phyloP scores from a whole-genome alignment of 345 rosid species.

The Heritiera littoralis region DNA sequence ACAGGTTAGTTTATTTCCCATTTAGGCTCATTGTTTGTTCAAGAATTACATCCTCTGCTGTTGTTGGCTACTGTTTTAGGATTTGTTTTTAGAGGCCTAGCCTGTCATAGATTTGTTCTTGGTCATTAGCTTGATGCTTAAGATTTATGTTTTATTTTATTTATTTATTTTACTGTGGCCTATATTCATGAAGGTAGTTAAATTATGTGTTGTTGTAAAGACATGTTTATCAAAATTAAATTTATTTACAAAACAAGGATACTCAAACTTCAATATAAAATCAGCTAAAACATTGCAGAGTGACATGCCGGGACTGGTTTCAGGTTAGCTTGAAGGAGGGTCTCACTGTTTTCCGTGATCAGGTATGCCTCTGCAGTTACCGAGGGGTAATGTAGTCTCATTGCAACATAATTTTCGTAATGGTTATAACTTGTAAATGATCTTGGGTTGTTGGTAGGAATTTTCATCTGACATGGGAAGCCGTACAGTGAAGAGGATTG shows the following conservation, averaged over 20 bases:
- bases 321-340: conserved; percentile 99
- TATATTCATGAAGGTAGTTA: background rate
- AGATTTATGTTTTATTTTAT: background rate
- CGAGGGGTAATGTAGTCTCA: conserved; percentile 9
- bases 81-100: background rate
- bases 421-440: background rate
- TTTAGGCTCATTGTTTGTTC: conserved; percentile 2
- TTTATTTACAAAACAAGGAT: background rate
- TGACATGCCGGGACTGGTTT: conserved; percentile 99
- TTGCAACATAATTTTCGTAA: background rate
- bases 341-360: conserved; percentile 96
- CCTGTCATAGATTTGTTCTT: background rate
- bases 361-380: conserved; percentile 43
- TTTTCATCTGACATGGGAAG: conserved; percentile 99
- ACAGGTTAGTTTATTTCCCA: conserved; percentile 62
- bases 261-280: conserved; percentile 11
- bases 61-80: conserved; percentile 15
- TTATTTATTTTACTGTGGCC: background rate
- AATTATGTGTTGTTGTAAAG: background rate
- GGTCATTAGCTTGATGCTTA: background rate
- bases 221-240: conserved; percentile 1
- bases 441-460: conserved; percentile 49
- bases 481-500: conserved; percentile 92
- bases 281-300: conserved; percentile 50
- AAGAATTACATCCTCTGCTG: background rate